A percentile compares a stretch with the other conserved stretches of the same genome.
Evolutionary conservation across 805 yeast species (phyloP).

Genomic region (Yarrowia osloensis): DNA sequence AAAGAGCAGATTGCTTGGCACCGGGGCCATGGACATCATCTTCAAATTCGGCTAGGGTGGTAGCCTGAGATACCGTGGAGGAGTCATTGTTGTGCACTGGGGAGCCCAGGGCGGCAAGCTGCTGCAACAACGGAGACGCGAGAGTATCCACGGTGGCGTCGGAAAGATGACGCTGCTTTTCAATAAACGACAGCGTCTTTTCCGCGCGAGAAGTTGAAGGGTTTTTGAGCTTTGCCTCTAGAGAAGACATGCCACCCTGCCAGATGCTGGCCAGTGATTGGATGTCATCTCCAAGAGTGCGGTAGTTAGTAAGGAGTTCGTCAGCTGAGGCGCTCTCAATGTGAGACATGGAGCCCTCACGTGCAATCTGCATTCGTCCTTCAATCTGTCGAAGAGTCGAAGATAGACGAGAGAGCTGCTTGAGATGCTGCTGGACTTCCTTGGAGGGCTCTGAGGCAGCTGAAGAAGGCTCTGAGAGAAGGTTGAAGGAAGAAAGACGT

Average conservation of each 20-base stretch:
- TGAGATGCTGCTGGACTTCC: constrained; percentile 7
- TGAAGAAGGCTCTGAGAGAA: neutral
- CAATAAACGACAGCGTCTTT: constrained; percentile 20
- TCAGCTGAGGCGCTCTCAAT: neutral
- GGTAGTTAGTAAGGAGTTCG: constrained; percentile 21
- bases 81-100: constrained; percentile 13
- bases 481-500: constrained; percentile 22
- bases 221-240: constrained; percentile 14
- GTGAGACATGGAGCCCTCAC: constrained; percentile 32
- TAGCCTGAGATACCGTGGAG: constrained; percentile 29
- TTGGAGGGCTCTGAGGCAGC: neutral
- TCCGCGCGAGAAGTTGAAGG: constrained; percentile 17
- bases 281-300: constrained; percentile 20
- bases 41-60: constrained; percentile 23
- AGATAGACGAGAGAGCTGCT: constrained; percentile 30
- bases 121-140: constrained; percentile 3
- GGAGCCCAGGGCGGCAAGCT: constrained; percentile 8
- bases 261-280: constrained; percentile 18
- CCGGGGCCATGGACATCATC: constrained; percentile 19
- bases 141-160: constrained; percentile 30
- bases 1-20: constrained; percentile 8
- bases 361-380: constrained; percentile 36
- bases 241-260: constrained; percentile 26
- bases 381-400: constrained; percentile 35
- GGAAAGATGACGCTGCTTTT: constrained; percentile 27